Evolutionary conservation across 192 early-diverging fungal species (phyloP).

Genomic region (Chytriomyces sp.): DNA sequence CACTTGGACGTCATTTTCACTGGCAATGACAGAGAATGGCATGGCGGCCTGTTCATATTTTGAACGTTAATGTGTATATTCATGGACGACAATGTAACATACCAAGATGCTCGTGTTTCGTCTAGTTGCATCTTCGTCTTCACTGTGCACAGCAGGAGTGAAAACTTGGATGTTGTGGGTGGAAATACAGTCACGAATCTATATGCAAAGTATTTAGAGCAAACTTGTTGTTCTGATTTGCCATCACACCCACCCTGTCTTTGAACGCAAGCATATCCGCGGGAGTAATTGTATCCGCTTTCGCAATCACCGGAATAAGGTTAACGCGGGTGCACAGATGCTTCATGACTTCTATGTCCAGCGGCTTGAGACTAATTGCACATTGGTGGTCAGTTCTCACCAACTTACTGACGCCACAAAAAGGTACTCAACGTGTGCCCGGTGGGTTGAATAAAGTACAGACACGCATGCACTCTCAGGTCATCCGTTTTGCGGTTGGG

Average conservation of each 20-base stretch:
- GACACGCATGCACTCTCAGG: conserved; percentile 95
- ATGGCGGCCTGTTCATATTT: conserved; percentile 66
- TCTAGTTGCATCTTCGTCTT: conserved; percentile 71
- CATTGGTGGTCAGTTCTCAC: background rate
- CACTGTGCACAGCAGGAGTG: conserved; percentile 85
- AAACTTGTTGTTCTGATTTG: background rate
- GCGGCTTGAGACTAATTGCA: conserved; percentile 71
- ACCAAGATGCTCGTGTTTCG: conserved; percentile 84
- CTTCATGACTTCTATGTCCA: conserved; percentile 99
- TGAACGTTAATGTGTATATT: conserved; percentile 20
- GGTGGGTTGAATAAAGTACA: conserved; percentile 98
- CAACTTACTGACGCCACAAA: background rate
- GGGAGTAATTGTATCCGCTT: conserved; percentile 97
- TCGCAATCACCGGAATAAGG: conserved; percentile 97
- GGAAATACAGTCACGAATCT: conserved; percentile 88
- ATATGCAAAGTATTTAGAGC: conserved; percentile 2
- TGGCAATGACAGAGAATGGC: conserved; percentile 96
- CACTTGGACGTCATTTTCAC: conserved; percentile 82
- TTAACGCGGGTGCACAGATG: conserved; percentile 93
- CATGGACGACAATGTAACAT: conserved; percentile 8
- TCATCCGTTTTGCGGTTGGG: conserved; percentile 86
- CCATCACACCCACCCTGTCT: conserved; percentile 71
- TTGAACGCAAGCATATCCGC: conserved; percentile 91
- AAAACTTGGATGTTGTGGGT: conserved; percentile 93
- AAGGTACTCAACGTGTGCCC: conserved; percentile 79